Evolutionary conservation across 2,329 filamentous ascomycete genomes (phyloP).

Genomic region (Pestalotiopsis fici): DNA sequence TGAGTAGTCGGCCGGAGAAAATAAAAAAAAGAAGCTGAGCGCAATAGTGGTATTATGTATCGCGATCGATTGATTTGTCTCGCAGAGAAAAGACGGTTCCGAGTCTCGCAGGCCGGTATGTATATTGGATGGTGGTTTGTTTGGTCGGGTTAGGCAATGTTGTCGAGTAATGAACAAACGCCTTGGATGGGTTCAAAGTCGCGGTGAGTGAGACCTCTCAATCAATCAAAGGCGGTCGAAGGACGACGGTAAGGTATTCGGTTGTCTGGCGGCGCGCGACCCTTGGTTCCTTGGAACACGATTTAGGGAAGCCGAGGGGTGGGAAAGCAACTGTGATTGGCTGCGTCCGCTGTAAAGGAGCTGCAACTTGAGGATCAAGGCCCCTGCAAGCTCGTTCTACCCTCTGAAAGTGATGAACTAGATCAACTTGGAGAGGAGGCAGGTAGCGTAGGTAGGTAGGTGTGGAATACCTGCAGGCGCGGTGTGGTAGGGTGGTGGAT

Average conservation of each 20-base stretch:
- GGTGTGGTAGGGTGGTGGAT: not conserved
- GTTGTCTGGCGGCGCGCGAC: conserved; percentile 1
- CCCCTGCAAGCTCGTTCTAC: not conserved
- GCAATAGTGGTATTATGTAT: not conserved
- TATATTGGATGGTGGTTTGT: not conserved
- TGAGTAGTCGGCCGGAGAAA: not conserved
- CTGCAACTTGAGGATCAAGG: conserved; percentile 4
- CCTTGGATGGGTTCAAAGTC: not conserved
- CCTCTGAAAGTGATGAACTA: not conserved
- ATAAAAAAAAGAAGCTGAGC: not conserved
- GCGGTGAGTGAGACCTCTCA: conserved; percentile 7
- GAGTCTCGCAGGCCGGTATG: conserved; percentile 2
- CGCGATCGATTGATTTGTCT: not conserved
- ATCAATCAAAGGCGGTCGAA: conserved; percentile 7
- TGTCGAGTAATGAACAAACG: not conserved
- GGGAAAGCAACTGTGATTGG: conserved; percentile 8
- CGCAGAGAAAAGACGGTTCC: not conserved
- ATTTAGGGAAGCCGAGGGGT: conserved; percentile 12
- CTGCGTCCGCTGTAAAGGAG: not conserved
- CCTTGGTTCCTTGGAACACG: conserved; percentile 6
- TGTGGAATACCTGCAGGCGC: not conserved
- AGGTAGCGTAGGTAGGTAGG: not conserved
- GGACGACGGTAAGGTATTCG: not conserved
- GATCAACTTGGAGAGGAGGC: not conserved
- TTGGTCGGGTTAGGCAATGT: not conserved